Evolutionary conservation across 805 yeast genomes (phyloP), one percentile per base, ranked within the genome.

Genomic region (Ogataea degrootiae): DNA sequence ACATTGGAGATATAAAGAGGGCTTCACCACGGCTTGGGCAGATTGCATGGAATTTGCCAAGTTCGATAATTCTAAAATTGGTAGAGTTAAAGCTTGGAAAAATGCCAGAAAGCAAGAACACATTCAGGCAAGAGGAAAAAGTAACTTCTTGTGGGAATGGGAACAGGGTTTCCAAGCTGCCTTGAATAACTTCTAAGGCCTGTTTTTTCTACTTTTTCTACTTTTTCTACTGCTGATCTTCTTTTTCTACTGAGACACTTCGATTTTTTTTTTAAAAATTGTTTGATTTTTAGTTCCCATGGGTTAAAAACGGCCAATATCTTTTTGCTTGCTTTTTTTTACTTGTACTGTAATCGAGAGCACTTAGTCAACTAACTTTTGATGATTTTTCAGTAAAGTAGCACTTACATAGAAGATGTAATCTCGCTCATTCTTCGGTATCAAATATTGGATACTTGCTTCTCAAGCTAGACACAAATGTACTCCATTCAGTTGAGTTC

Each of bases 81-180:
- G 99, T 1, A 76, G 97, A 52, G 58, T 74, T 23, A 73, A 74
- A 41, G 83, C 90, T 0, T 85, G 92, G 94, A 80, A 73, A 51
- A 53, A 58, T 11, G 76, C 85, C 17, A 75, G 97, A 51, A 66
- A 76, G 33, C 60, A 59, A 2, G 87, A 88, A 57, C 96, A 91
- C 63, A 58, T 79, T 21, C 54, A 65, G 11, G 60, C 66, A 7
- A 75, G 77, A 52, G 94, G 94, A 6, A 57, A 68, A 6, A 75
- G 83, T 56, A 70, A 70, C 14, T 77, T 73, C 59, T 46, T 81
- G 45, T 92, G 97, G 96, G 96, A 87, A 65, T 92, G 88, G 85
- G 89, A 85, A 26, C 95, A 85, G 56, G 97, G 96, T 0, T 90
- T 79, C 59, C 79, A 77, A 43, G 75, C 76, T 41, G 97, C 89